Percentiles rank a stretch among this genome's conserved stretches.
These are phyloP conservation scores for Claviceps citrina DNA, from an alignment of 2,329 filamentous ascomycete species.

Conservation along the genomic window DNA sequence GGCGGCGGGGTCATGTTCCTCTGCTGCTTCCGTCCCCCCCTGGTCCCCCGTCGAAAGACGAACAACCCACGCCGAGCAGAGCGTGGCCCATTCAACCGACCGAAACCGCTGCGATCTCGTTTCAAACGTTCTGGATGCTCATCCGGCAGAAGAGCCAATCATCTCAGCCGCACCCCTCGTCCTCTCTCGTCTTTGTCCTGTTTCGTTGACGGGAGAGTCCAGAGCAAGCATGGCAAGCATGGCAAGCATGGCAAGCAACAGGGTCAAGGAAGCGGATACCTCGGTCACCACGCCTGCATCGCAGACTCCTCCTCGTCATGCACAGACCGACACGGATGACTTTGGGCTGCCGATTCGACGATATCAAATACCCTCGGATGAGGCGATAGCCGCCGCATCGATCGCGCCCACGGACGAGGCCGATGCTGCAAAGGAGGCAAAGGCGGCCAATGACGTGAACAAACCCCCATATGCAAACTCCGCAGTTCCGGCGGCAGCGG, in stretches of 20 bases:
- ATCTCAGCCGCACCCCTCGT: constrained; percentile 2
- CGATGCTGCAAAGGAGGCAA: neutral
- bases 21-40: no score
- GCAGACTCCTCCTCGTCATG: constrained; percentile 12
- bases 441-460: neutral
- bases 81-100: constrained; percentile 11
- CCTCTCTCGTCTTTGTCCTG: constrained; percentile 4
- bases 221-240: constrained; percentile 9
- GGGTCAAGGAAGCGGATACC: constrained; percentile 13
- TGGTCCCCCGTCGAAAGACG: no score
- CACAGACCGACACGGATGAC: constrained; percentile 43
- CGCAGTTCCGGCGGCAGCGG: neutral
- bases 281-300: constrained; percentile 11
- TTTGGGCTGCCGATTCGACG: constrained; percentile 53
- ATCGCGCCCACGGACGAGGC: neutral
- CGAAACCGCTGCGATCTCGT: no score
- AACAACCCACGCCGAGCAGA: constrained; percentile 5
- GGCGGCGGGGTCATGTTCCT: no score
- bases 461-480: neutral
- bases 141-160: constrained; percentile 8
- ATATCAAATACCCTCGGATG: constrained; percentile 20
- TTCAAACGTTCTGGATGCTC: constrained; percentile 12
- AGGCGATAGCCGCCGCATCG: constrained; percentile 9
- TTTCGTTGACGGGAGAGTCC: constrained; percentile 4
- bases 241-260: constrained; percentile 10